phyloP scores from a whole-genome alignment of 2,329 filamentous ascomycete species.

The Simplicillium aogashimaense region DNA sequence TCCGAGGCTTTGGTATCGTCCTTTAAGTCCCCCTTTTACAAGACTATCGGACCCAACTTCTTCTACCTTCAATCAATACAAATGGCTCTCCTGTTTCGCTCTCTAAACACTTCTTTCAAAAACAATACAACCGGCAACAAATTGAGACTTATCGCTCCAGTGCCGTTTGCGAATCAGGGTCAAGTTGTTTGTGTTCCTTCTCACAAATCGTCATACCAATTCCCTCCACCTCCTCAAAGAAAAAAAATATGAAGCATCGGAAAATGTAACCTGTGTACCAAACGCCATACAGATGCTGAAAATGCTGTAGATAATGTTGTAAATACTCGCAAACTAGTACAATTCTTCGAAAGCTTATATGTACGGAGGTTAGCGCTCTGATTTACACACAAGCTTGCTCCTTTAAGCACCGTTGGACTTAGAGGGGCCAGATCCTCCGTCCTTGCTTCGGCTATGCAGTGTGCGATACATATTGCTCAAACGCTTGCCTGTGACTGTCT shows the following conservation, averaged over 20 bases:
- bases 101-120: too few species aligned
- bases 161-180: too few species aligned
- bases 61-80: too few species aligned
- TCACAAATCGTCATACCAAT: too few species aligned
- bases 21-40: too few species aligned
- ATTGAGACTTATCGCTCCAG: too few species aligned
- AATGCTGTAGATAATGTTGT: slow-evolving; percentile 6
- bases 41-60: too few species aligned
- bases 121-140: too few species aligned
- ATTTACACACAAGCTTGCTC: slow-evolving; percentile 1
- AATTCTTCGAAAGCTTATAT: slow-evolving; percentile 1
- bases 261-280: slow-evolving; percentile 12
- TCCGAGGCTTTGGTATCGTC: too few species aligned
- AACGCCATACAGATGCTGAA: slow-evolving; percentile 10
- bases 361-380: not conserved
- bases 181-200: too few species aligned
- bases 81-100: too few species aligned
- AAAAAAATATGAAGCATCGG: slow-evolving; percentile 14
- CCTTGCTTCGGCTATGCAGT: slow-evolving; percentile 22
- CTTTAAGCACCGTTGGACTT: slow-evolving; percentile 21
- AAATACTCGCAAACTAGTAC: slow-evolving; percentile 1
- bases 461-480: slow-evolving; percentile 34
- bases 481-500: slow-evolving; percentile 31
- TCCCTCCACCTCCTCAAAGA: slow-evolving; percentile 1
- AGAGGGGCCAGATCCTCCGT: slow-evolving; percentile 16